Evolutionary conservation across 768 basidiomycete genomes (phyloP).

Genomic region (Lactifluus pinguis): DNA sequence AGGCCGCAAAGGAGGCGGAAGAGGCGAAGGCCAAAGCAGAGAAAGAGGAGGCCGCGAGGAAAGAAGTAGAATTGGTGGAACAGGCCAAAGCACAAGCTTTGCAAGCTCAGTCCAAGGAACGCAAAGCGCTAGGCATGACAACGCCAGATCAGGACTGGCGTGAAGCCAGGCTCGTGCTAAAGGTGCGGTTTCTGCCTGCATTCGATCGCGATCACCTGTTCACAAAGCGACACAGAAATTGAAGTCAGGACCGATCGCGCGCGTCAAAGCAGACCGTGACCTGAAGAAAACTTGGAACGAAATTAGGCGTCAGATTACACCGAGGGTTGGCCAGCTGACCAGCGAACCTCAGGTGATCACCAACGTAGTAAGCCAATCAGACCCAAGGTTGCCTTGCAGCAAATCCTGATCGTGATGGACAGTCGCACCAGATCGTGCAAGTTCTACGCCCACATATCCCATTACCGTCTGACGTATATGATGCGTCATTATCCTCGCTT

Average conservation of each 20-base stretch:
- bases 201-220: constrained; percentile 14
- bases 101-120: constrained; percentile 31
- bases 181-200: constrained; percentile 31
- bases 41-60: constrained; percentile 29
- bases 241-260: constrained; percentile 55
- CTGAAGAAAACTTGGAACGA: constrained; percentile 56
- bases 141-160: constrained; percentile 59
- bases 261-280: constrained; percentile 49
- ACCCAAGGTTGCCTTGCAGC: constrained; percentile 9
- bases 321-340: constrained; percentile 82
- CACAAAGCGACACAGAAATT: constrained; percentile 35
- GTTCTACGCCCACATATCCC: constrained; percentile 29
- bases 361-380: constrained; percentile 46
- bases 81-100: constrained; percentile 30
- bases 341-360: constrained; percentile 53
- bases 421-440: constrained; percentile 37
- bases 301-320: constrained; percentile 69
- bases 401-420: constrained; percentile 19
- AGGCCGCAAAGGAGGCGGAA: constrained; percentile 20
- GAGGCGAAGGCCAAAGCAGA: constrained; percentile 23
- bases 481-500: constrained; percentile 77
- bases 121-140: constrained; percentile 41
- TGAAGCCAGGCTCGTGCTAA: constrained; percentile 42
- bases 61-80: constrained; percentile 25
- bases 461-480: constrained; percentile 41